A percentile compares a stretch with the other conserved stretches of the same genome.
Evolutionary conservation across 2,329 filamentous ascomycete genomes (phyloP).

Genomic region (Alternaria gaisen): DNA sequence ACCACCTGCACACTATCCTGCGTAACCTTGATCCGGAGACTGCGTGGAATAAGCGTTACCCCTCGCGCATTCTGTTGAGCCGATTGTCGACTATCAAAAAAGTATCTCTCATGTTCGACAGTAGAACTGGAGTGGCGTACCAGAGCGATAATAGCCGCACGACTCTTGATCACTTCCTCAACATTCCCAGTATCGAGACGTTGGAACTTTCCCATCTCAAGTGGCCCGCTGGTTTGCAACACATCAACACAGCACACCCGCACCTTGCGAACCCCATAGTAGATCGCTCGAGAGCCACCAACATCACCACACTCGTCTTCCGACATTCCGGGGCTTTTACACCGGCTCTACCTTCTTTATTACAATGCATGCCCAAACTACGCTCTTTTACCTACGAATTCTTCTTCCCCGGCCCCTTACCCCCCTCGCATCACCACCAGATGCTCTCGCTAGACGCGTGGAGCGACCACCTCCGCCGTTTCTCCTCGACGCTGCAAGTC

Average conservation of each 20-base stretch:
- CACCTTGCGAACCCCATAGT: conserved; percentile 3
- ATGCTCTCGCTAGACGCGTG: conserved; percentile 30
- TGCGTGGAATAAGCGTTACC: conserved; percentile 11
- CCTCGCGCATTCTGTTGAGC: conserved; percentile 20
- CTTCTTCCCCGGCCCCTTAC: conserved; percentile 12
- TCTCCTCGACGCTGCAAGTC: conserved; percentile 24
- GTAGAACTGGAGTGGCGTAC: conserved; percentile 23
- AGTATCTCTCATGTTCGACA: conserved; percentile 32
- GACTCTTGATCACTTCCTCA: conserved; percentile 25
- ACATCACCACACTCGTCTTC: conserved; percentile 33
- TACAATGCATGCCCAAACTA: conserved; percentile 30
- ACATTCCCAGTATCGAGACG: conserved; percentile 21
- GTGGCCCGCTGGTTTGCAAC: too few species aligned
- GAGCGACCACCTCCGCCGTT: conserved; percentile 21
- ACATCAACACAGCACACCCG: too few species aligned
- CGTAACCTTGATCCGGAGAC: conserved; percentile 22
- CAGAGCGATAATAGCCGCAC: not conserved
- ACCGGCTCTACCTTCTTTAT: conserved; percentile 11
- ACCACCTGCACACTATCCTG: conserved; percentile 28
- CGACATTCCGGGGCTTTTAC: conserved; percentile 24
- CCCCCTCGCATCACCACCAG: not conserved
- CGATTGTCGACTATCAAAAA: conserved; percentile 29
- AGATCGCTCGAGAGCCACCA: conserved; percentile 12
- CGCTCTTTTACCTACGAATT: conserved; percentile 37
- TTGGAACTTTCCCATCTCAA: conserved; percentile 20